Conservation (phyloP, 352 stramenopile genomes). For the Phytophthora citricola region DNA sequence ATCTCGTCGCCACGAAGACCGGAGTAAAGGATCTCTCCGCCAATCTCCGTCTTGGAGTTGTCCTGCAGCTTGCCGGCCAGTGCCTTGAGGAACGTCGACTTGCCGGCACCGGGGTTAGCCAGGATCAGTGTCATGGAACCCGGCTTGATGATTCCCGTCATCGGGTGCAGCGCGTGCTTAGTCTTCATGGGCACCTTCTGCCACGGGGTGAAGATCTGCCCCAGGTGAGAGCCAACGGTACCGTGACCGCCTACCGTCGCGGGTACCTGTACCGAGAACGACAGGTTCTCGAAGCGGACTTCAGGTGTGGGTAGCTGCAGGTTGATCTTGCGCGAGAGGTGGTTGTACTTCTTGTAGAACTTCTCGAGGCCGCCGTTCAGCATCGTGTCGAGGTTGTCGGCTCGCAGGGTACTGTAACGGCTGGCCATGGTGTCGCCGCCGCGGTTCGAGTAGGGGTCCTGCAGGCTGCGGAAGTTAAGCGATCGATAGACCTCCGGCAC, state of each 20-base stretch:
- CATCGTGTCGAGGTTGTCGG: conserved; percentile 71
- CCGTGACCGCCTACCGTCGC: conserved; percentile 29
- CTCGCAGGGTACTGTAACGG: conserved; percentile 53
- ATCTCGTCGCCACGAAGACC: conserved; percentile 60
- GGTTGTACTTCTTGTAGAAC: conserved; percentile 88
- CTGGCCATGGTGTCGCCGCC: conserved; percentile 31
- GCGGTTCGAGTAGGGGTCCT: conserved; percentile 66
- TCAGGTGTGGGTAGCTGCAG: conserved; percentile 42
- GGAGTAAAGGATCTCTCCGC: conserved; percentile 68
- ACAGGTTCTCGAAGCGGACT: conserved; percentile 82
- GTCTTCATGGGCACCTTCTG: conserved; percentile 47
- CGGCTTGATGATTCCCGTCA: conserved; percentile 88
- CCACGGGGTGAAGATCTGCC: conserved; percentile 60
- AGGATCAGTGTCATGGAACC: conserved; percentile 67
- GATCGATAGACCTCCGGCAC: conserved; percentile 73
- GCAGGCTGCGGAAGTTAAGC: conserved; percentile 71
- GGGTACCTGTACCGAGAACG: conserved; percentile 67
- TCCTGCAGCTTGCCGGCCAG: conserved; percentile 66
- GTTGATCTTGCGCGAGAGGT: conserved; percentile 75
- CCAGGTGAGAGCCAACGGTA: conserved; percentile 65
- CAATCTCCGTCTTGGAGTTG: conserved; percentile 52
- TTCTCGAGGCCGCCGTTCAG: conserved; percentile 70
- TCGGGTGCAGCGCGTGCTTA: conserved; percentile 65
- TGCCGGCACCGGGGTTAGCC: conserved; percentile 74
- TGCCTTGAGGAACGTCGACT: conserved; percentile 83